phyloP scores from a whole-genome alignment of 768 basidiomycete genomes.

The Candolleomyces efflorescens region DNA sequence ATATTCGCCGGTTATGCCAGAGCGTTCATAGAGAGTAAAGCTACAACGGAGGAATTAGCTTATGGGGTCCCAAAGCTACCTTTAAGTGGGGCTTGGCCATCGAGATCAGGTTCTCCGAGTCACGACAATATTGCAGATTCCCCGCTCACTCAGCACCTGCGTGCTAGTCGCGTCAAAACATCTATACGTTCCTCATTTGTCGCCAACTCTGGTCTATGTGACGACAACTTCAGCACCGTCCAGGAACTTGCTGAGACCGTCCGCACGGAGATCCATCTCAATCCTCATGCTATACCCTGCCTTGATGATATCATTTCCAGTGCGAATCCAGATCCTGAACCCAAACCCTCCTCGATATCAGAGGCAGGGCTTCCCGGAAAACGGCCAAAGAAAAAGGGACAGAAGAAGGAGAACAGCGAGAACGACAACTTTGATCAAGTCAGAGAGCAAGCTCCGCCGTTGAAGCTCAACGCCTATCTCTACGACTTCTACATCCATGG shows the following conservation, averaged over 20 bases:
- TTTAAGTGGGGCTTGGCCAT: not conserved
- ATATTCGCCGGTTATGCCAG: constrained; percentile 56
- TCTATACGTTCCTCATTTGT: constrained; percentile 57
- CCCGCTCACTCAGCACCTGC: constrained; percentile 33
- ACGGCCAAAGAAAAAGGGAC: not conserved
- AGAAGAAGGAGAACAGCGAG: too few species aligned
- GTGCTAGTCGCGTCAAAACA: constrained; percentile 30
- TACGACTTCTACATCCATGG: constrained; percentile 70
- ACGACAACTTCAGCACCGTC: constrained; percentile 47
- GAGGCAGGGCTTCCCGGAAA: not conserved
- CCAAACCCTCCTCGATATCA: not conserved
- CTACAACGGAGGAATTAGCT: constrained; percentile 10
- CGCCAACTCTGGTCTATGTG: constrained; percentile 58
- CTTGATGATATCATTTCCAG: constrained; percentile 28
- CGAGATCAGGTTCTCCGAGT: not conserved
- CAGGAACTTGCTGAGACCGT: constrained; percentile 49
- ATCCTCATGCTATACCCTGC: constrained; percentile 59
- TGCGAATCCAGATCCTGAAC: not conserved
- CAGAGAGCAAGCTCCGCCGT: constrained; percentile 3
- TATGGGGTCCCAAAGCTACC: not conserved
- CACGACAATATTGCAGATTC: constrained; percentile 6
- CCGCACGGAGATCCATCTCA: constrained; percentile 50
- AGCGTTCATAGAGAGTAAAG: constrained; percentile 40
- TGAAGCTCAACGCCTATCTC: constrained; percentile 57
- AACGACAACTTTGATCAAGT: too few species aligned